Base-by-base conservation (phyloP, 2,329 filamentous ascomycete species). In the Coniella vitis region DNA sequence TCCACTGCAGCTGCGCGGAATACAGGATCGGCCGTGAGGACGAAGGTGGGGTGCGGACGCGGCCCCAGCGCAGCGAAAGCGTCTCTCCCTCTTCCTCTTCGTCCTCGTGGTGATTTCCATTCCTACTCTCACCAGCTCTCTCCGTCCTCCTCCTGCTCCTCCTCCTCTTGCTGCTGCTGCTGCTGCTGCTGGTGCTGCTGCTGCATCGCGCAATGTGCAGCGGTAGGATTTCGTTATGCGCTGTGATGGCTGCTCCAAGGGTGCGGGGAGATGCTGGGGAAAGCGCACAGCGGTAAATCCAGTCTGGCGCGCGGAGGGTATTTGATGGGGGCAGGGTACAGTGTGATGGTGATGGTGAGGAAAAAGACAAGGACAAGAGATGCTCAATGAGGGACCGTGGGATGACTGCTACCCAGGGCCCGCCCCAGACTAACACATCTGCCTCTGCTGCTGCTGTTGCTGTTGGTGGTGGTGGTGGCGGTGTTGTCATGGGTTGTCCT, bases 21-120 rank as follows among this genome's bases (percentile, higher is more conserved):
- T 95, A 98, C 7, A 98, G 74, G 47, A 95, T 90, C 2, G 90
- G 91, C 38, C 87, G 79, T 7, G 90, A 29, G 5, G 25, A 86
- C 38, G 34, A 14, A 8, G 48, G 48, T 14, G 83, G 83, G 5
- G 82, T 80, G 12, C 75, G 70, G 2, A 81, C 61, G 1, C 71
- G 68, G 4, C 74, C 73, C 25, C 13, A 83, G 67, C 1, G 69
- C 53, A 13, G 74, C 62, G 1, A 44, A 34, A 22, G 13, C 3
- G 4, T n/a, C 2, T 45, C 44, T 9, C 35, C 48, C 21, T 52
- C 49, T 13, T 16, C 41, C 4, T 14, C 31, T 7, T 12, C 19
- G n/a, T 3, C 25, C 12, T 48, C 54, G 17, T 60, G 5, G 10
- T 10, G 5, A 29, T 29, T 10, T 29, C 10, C 25, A 5, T 29